Evolutionary conservation across 148 eudicot species (phyloP), one percentile per base, ranked within the genome.

Genomic region (Chenopodium berlandieri): DNA sequence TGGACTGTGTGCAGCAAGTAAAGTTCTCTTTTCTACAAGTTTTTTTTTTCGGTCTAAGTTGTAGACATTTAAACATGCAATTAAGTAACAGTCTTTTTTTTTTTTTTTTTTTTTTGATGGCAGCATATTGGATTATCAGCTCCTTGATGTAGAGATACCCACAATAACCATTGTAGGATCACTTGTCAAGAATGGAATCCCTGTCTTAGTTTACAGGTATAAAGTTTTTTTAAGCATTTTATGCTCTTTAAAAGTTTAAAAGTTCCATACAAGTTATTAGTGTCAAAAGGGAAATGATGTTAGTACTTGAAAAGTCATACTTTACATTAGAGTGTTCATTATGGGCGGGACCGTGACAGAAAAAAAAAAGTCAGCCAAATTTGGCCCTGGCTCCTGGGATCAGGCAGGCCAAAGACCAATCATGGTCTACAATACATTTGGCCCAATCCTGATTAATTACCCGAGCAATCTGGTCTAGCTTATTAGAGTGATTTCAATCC

Each of bases 191-290:
- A 88, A 83, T 69, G 91, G 97, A 78, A 83, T 97, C 73, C 93
- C 95, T 12, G 97, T 97, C 80, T 87, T 97, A 88, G 92, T 97
- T 68, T 97, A 97, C 88, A 96, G 98, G 98, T 93, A 88, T n/a
- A 48, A 67, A 48, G 62, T 52, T 52, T 46, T 52, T 30, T 71
- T 10, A 71, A 40, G 22, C 56, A 68, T 50, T 37, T 52, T 56
- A 8, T 20, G 37, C 25, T 27, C 12, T 7, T 27, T 0, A 37
- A 44, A 16, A 22, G 58, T 74, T 22, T 40, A 16, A 54, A 54
- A 16, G 13, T 6, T 37, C 11, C 19, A 37, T 65, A 12, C 60
- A 46, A 17, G 25, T 16, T 67, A 14, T 54, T 64, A 44, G 40
- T 3, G 23, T 48, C 34, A 2, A 13, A 31, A 20, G 44, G 44